Conservation (phyloP, 2,329 filamentous ascomycete species). For the Aspergillus caelatus region DNA sequence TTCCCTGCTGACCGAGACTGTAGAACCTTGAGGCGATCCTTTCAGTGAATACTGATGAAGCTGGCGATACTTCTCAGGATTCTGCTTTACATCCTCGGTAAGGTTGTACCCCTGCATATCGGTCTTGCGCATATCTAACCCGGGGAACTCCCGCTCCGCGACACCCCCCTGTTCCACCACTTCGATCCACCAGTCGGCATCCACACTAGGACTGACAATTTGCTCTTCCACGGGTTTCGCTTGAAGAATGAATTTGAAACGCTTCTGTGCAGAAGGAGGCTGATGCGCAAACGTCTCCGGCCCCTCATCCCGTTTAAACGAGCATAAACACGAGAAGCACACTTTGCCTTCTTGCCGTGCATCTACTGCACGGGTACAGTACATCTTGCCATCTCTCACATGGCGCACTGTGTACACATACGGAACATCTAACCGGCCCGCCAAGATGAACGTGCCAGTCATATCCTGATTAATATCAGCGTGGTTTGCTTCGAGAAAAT, state of each 20-base stretch:
- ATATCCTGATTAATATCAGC: slow-evolving; percentile 44
- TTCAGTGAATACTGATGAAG: slow-evolving; percentile 51
- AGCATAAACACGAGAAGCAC: slow-evolving; percentile 57
- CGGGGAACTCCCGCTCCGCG: slow-evolving; percentile 38
- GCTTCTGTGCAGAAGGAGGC: slow-evolving; percentile 28
- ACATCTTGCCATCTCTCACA: slow-evolving; percentile 55
- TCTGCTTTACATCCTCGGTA: slow-evolving; percentile 25
- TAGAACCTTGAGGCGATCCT: slow-evolving; percentile 41
- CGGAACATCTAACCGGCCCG: slow-evolving; percentile 50
- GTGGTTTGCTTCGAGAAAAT: not conserved
- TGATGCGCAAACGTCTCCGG: slow-evolving; percentile 34
- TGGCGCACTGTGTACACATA: slow-evolving; percentile 56
- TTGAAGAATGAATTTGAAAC: slow-evolving; percentile 33
- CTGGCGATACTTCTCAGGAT: slow-evolving; percentile 43
- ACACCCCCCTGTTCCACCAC: slow-evolving; percentile 29
- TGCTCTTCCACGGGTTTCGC: slow-evolving; percentile 39
- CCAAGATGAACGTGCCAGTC: slow-evolving; percentile 56
- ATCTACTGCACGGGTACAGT: slow-evolving; percentile 56
- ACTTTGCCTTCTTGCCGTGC: slow-evolving; percentile 53
- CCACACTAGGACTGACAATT: slow-evolving; percentile 35
- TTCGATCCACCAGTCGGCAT: slow-evolving; percentile 41
- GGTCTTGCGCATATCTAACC: slow-evolving; percentile 54
- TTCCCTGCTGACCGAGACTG: slow-evolving; percentile 19
- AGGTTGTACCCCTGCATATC: slow-evolving; percentile 56
- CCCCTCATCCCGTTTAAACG: slow-evolving; percentile 53